Percentiles rank a stretch among this genome's conserved stretches.
These are phyloP conservation scores for Verticillium klebahnii DNA, from an alignment of 2,329 filamentous ascomycete species.

Conservation along the genomic window DNA sequence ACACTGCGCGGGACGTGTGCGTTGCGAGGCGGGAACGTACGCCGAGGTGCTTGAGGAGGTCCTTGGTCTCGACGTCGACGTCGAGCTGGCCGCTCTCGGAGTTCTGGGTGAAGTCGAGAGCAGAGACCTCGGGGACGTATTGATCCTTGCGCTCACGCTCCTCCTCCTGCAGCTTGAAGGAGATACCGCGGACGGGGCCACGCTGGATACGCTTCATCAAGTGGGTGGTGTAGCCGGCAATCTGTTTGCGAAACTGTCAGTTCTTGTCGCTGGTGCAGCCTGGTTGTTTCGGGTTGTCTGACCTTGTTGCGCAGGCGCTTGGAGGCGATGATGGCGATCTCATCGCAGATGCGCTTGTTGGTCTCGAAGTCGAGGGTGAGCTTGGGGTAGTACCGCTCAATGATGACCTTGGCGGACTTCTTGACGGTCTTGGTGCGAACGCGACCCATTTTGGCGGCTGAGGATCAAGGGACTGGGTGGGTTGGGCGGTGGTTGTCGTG, in stretches of 20 bases:
- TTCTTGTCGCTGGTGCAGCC: not conserved
- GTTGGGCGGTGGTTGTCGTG: slow-evolving; percentile 49
- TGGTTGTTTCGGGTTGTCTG: slow-evolving; percentile 8
- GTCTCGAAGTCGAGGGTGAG: slow-evolving; percentile 99
- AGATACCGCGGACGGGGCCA: slow-evolving; percentile 98
- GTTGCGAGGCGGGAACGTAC: slow-evolving; percentile 56
- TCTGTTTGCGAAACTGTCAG: slow-evolving; percentile 43
- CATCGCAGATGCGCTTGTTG: slow-evolving; percentile 99
- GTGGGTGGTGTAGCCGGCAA: slow-evolving; percentile 97
- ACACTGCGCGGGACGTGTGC: not conserved
- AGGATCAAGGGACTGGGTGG: slow-evolving; percentile 29
- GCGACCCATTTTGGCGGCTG: slow-evolving; percentile 63
- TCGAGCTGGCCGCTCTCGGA: slow-evolving; percentile 90
- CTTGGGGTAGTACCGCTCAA: slow-evolving; percentile 97
- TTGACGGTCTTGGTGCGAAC: slow-evolving; percentile 67
- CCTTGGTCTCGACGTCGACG: slow-evolving; percentile 96
- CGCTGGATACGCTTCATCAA: slow-evolving; percentile 99
- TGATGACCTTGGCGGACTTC: slow-evolving; percentile 97
- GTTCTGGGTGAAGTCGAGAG: slow-evolving; percentile 96
- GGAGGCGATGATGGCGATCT: slow-evolving; percentile 98
- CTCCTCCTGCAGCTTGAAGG: slow-evolving; percentile 99
- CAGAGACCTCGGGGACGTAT: slow-evolving; percentile 98
- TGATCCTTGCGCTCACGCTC: slow-evolving; percentile 99
- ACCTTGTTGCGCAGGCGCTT: slow-evolving; percentile 99
- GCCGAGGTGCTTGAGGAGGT: slow-evolving; percentile 96